A percentile compares a stretch with the other conserved stretches of the same genome.
Conservation (phyloP, 73 alveolate genomes). For the Uronychia setigera region DNA sequence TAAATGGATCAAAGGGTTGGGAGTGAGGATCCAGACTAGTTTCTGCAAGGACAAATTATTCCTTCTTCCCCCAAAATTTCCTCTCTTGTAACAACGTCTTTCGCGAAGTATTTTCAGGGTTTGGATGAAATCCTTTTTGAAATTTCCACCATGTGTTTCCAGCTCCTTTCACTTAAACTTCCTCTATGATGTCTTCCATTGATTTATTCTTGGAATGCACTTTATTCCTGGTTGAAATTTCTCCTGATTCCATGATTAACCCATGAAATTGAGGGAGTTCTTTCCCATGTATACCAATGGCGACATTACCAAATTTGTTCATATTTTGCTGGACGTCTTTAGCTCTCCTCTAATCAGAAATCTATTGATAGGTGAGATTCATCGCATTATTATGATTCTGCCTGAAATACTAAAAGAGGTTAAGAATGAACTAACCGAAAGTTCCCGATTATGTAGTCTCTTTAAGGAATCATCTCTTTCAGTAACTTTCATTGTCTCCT, state of each 20-base stretch:
- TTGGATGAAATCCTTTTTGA: background rate
- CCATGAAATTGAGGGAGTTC: conserved; percentile 26
- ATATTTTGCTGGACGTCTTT: conserved; percentile 8
- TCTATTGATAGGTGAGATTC: background rate
- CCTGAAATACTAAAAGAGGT: background rate
- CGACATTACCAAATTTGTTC: conserved; percentile 25
- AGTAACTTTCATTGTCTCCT: background rate
- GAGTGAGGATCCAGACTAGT: background rate
- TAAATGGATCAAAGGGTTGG: background rate
- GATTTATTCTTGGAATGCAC: too few species aligned
- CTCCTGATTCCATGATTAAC: conserved; percentile 1
- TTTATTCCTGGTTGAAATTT: background rate
- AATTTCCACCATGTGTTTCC: background rate
- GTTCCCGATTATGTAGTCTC: background rate
- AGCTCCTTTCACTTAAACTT: background rate
- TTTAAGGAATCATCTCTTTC: background rate
- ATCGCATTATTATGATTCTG: background rate
- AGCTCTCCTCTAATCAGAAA: background rate
- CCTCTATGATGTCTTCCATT: background rate
- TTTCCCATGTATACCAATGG: conserved; percentile 30
- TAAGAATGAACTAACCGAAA: background rate
- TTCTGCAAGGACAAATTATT: background rate
- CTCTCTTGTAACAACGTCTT: background rate
- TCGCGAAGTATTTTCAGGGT: background rate
- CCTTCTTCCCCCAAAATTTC: background rate